Base-by-base conservation (phyloP, 306 rosid species). In the Styphnolobium japonicum region DNA sequence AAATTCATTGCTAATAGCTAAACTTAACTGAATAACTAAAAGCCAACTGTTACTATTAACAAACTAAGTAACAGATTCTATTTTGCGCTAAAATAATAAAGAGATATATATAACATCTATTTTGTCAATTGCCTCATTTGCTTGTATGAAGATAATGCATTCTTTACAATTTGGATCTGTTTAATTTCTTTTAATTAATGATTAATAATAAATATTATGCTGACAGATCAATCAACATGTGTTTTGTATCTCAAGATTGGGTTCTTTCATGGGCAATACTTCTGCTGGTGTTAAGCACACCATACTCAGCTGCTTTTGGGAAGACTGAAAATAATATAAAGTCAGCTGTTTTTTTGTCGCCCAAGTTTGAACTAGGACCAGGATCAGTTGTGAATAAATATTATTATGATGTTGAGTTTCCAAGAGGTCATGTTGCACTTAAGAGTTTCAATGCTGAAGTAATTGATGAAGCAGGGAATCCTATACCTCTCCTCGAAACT, bases 371-470 rank as follows among this genome's bases (percentile, higher is more conserved):
- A 51, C 10, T 86, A 68, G 83, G 49, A 14, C 97, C 92, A 1
- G 98, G 98, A 56, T 81, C 85, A 10, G 93, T 87, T 75, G 39
- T 64, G 16, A 77, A 93, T 52, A 90, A 36, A 74, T 10, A 7
- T 11, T 90, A 71, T 82, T 71, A 64, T 49, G 67, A 82, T 70
- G 80, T 90, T 51, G 55, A 83, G 34, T 91, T 92, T 67, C 97
- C 98, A 55, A 88, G 15, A 53, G 93, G 93, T 53, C 98, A 93
- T 70, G 70, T 93, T 57, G 95, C 86, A 10, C 4, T 93, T 2
- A 93, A 90, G 83, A 75, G 90, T 56, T 90, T 93, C 60, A 73
- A 83, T 14, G 97, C 85, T 10, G 98, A 93, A 58, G 83, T 91
- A 6, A 73, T 91, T 34, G 97, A 93, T 73, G 92, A 88, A 66